Percentiles rank a stretch among this genome's conserved stretches.
phyloP scores from a whole-genome alignment of 2,329 filamentous ascomycete species.

The Cercospora nicotianae region DNA sequence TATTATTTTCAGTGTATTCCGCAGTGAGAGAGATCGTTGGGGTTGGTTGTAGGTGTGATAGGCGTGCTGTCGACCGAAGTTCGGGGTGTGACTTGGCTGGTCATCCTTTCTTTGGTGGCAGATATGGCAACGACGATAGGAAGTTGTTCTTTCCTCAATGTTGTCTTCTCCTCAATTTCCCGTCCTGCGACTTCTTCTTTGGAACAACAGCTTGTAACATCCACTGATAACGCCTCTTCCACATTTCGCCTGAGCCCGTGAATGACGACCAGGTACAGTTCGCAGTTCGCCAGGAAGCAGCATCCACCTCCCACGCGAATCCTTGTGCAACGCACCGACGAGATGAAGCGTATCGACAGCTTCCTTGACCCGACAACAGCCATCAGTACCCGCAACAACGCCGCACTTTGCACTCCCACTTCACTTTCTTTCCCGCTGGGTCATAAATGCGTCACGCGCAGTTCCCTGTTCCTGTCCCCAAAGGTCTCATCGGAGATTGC shows the following conservation, averaged over 20 bases:
- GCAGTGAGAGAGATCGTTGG: not conserved
- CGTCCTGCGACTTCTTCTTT: not conserved
- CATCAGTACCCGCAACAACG: conserved; percentile 1
- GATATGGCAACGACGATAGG: no score
- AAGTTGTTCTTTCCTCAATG: no score
- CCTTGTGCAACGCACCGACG: not conserved
- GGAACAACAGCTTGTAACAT: not conserved
- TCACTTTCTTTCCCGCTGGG: not conserved
- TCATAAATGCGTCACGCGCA: not conserved
- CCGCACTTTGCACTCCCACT: not conserved
- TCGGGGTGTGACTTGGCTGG: not conserved
- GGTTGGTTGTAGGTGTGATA: not conserved
- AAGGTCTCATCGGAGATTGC: not conserved
- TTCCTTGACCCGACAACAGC: conserved; percentile 9
- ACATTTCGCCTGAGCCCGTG: not conserved
- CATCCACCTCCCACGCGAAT: not conserved
- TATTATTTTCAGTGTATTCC: conserved; percentile 2
- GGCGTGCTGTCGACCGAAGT: not conserved
- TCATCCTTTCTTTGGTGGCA: no score
- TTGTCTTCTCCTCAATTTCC: not conserved
- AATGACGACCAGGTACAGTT: not conserved
- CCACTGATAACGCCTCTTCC: not conserved
- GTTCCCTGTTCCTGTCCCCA: not conserved
- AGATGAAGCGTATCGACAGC: no score
- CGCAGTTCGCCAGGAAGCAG: not conserved